Evolutionary conservation across 2,329 filamentous ascomycete species (phyloP), one percentile per base, ranked within the genome.

Genomic region (Fusarium luffae): DNA sequence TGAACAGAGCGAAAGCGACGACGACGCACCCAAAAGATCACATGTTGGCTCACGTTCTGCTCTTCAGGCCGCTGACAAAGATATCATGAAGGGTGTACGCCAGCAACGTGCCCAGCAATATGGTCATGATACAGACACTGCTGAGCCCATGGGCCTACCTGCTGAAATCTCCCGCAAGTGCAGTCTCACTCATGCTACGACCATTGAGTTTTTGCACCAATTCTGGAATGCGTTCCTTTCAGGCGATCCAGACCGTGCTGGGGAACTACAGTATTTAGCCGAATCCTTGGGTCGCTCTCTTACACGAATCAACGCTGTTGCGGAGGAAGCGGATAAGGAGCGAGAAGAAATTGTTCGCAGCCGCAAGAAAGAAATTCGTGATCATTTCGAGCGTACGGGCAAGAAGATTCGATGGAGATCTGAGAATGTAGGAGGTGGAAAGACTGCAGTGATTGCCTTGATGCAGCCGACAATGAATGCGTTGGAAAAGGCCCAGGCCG

Each of bases 141-240:
- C 74, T 72, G 85, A 78, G 54, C 86, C 80, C 70, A 92, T 85
- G 89, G 83, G 85, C 25, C 74, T 83, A 5, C 82, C 90, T 5
- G 75, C 82, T 3, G 84, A 86, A 3, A 82, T 92, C 21, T 82
- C 87, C 6, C 84, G 89, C 44, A 87, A 87, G 58, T 89, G 88
- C 70, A 82, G 81, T 42, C 79, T 89, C 58, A 97, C 95, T 1
- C 94, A 98, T 78, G 94, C 94, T 55, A 99, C 96, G 0, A 97
- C 93, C 0, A 91, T 93, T 40, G 96, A 99, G 77, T 99, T 98
- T 75, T 83, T 99, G n/a, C 93, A 95, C 74, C 97, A 98, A 79
- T 99, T 99, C 82, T 99, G 95, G 95, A 87, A 89, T 34, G 90
- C 94, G 0, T 99, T 97, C 76, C 85, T 97, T 27, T 98, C 94